Conservation (phyloP, 441 rosid species). For the Adansonia grandidieri region DNA sequence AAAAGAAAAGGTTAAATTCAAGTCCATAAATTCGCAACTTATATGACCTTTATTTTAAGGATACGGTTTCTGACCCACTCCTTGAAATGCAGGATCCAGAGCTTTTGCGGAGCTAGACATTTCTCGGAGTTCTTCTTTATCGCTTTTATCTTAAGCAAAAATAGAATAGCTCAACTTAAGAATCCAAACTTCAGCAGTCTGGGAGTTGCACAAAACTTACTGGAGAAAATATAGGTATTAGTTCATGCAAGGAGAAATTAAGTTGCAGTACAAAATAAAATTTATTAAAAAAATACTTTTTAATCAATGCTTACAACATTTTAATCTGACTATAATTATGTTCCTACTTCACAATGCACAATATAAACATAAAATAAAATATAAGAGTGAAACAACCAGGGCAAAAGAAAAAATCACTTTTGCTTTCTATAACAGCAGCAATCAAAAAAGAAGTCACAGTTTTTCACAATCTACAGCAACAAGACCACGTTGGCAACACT, state of each 20-base stretch:
- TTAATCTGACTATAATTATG: slow-evolving; percentile 4
- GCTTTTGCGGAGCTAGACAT: slow-evolving; percentile 85
- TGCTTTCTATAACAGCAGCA: background rate
- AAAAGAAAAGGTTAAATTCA: slow-evolving; percentile 17
- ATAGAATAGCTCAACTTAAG: slow-evolving; percentile 28
- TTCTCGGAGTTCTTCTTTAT: slow-evolving; percentile 27
- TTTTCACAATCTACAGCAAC: background rate
- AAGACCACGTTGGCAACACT: background rate
- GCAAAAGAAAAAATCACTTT: background rate
- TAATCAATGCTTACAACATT: background rate
- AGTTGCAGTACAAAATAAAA: slow-evolving; percentile 6
- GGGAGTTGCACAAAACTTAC: slow-evolving; percentile 31
- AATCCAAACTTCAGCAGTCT: slow-evolving; percentile 29
- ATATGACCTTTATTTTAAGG: slow-evolving; percentile 41
- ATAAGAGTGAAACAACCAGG: background rate
- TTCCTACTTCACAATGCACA: background rate
- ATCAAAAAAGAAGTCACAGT: background rate
- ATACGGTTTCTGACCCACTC: slow-evolving; percentile 95
- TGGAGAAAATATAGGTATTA: background rate
- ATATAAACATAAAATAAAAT: slow-evolving; percentile 16
- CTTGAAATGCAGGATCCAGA: slow-evolving; percentile 95
- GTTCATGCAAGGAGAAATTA: slow-evolving; percentile 15
- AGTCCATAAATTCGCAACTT: slow-evolving; percentile 14
- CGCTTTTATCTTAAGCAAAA: slow-evolving; percentile 28
- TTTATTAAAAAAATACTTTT: background rate